Conservation (phyloP, 371 early-diverging fungal species). For the Apophysomyces variabilis region DNA sequence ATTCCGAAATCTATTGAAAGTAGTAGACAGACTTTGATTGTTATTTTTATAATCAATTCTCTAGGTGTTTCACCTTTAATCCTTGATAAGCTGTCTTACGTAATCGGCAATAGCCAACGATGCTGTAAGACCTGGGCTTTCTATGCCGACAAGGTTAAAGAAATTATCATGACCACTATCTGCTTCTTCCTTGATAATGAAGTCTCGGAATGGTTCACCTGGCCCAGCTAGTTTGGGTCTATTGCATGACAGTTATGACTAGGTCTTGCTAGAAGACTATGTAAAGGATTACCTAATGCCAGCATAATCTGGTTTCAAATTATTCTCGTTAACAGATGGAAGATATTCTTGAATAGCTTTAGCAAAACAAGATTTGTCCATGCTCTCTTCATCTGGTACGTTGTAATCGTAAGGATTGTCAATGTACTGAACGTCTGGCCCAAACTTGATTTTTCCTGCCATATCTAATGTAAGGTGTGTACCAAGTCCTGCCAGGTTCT, state of each 20-base stretch:
- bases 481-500: constrained; percentile 74
- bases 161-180: constrained; percentile 57
- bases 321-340: constrained; percentile 55
- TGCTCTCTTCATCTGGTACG: constrained; percentile 48
- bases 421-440: constrained; percentile 79
- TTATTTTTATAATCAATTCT: too few species aligned
- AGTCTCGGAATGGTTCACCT: constrained; percentile 78
- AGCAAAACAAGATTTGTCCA: constrained; percentile 46
- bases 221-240: constrained; percentile 84
- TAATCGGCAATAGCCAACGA: constrained; percentile 83
- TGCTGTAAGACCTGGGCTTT: constrained; percentile 89
- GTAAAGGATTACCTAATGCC: constrained; percentile 69
- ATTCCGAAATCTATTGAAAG: not conserved
- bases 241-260: constrained; percentile 8
- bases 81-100: constrained; percentile 52
- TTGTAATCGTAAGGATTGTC: constrained; percentile 63
- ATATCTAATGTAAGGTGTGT: constrained; percentile 87
- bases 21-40: not conserved
- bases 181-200: constrained; percentile 69
- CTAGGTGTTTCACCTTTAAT: too few species aligned
- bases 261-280: not conserved
- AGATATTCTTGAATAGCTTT: constrained; percentile 69
- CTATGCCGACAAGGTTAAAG: constrained; percentile 84
- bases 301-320: constrained; percentile 75
- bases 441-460: constrained; percentile 78